Base-by-base conservation (phyloP, 1,284 basidiomycete genomes). In the Ustilago esculenta region DNA sequence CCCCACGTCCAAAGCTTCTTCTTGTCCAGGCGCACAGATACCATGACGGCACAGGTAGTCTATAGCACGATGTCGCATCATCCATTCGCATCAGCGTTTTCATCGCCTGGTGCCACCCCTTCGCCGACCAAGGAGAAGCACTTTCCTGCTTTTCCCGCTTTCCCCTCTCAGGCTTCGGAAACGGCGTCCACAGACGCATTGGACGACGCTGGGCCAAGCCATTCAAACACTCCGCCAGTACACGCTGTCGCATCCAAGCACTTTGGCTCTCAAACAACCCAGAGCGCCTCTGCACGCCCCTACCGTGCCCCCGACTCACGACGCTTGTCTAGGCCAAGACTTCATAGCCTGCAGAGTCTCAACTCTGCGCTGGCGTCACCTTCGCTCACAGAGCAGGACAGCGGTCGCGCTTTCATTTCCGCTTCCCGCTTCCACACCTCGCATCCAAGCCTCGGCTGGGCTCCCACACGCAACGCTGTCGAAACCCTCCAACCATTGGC, bases 1-100 rank as follows among this genome's bases (percentile, higher is more conserved):
- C n/a, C n/a, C n/a, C 27, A 29, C 6, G 27, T 29, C 6, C 7
- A 12, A 29, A 12, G 27, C 12, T 12, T 29, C 21, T 24, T 34
- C 14, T 10, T 12, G 30, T n/a, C 17, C 10, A 17, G 12, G 5
- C 18, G 23, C 18, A 43, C 12, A 12, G 4, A 42, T 24, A 57
- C 4, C 34, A 70, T 70, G 67, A 61, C 67, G 39, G 67, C 67
- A 8, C 67, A 65, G 29, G 67, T 70, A 5, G 43, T 60, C 30
- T 37, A 34, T 48, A 56, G 37, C 45, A 59, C 57, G 24, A 57
- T 60, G 56, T 33, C 67, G 20, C 60, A 64, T 12, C 60, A 70
- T 43, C 46, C 39, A 18, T 70, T 70, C 21, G 57, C 67, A 17
- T 49, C 67, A 15, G 46, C 57, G 17, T 65, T 65, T 20, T 50